Conservation (phyloP, 106 monocot genomes). For the Platanthera zijinensis region DNA sequence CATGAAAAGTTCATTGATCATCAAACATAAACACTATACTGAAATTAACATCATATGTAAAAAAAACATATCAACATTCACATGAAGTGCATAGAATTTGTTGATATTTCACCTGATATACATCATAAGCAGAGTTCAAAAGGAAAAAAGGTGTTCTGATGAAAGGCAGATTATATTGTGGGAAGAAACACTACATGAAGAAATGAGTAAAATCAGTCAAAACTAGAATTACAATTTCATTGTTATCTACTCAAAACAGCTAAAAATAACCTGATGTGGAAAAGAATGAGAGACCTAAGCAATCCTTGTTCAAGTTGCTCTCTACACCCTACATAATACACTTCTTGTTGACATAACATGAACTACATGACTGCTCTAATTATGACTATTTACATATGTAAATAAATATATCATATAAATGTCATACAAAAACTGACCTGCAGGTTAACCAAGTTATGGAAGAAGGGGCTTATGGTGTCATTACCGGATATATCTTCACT, state of each 20-base stretch:
- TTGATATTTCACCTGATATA: constrained; percentile 49
- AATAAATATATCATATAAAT: neutral
- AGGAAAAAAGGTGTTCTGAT: constrained; percentile 79
- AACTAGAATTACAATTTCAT: neutral
- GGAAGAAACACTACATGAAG: constrained; percentile 80
- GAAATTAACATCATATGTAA: neutral
- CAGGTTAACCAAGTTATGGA: constrained; percentile 33
- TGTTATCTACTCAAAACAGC: neutral
- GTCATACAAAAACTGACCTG: constrained; percentile 33
- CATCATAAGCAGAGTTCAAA: constrained; percentile 87
- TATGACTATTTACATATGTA: neutral
- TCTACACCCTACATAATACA: constrained; percentile 34
- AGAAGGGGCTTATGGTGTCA: constrained; percentile 44
- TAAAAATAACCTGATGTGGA: constrained; percentile 32
- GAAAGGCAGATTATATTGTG: constrained; percentile 47
- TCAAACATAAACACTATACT: neutral
- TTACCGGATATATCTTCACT: constrained; percentile 66
- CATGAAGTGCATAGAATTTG: neutral
- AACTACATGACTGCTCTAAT: neutral
- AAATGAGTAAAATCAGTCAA: neutral
- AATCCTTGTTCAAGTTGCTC: constrained; percentile 39
- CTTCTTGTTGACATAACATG: neutral
- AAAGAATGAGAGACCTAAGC: constrained; percentile 20
- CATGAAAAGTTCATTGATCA: neutral
- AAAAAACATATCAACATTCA: neutral